Base-by-base conservation (phyloP, 257 asterid genomes). In the Solanum appendiculatum region DNA sequence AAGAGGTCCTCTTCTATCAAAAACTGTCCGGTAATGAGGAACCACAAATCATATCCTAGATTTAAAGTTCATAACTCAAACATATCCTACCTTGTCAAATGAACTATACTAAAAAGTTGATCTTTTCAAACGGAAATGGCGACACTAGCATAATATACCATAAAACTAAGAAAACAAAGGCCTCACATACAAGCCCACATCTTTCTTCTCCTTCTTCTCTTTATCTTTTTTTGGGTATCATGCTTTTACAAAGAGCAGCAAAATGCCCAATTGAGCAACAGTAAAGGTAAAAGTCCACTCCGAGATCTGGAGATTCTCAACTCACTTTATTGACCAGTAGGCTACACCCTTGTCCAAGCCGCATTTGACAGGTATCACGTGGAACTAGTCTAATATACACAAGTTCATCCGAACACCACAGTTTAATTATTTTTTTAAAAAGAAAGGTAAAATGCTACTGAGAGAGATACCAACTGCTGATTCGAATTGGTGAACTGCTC, bases 291-390 rank as follows among this genome's bases (percentile, higher is more conserved):
- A 33, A 70, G 25, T 8, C 78, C 78, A 70, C 25, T 51, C 23
- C 2, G 60, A 51, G 60, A 51, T 51, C 60, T 2, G 0, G 9
- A 1, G 9, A 51, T 51, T 51, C 60, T 51, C 9, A 51, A 51
- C n/a, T 51, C n/a, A 51, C n/a, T 16, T 51, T 51, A 16, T 51
- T 51, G 60, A 51, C 23, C n/a, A 16, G 9, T 6, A 16, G 0
- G 23, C 23, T 0, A 44, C 51, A 1, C 0, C 16, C 51, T 44
- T 44, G 6, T 11, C 60, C 60, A 1, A 1, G 0, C 31, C 31
- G 36, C 21, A 0, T 21, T 54, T 21, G 0, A 27, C 27, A 58
- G 1, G 68, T 1, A 3, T 23, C 29, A 9, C 29, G 0, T 23
- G 13, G 27, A 58, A 58, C 0, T 23, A 69, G 42, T 69, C 29